phyloP scores from a whole-genome alignment of 176 grass and related monocot genomes.

The Triticum urartu region DNA sequence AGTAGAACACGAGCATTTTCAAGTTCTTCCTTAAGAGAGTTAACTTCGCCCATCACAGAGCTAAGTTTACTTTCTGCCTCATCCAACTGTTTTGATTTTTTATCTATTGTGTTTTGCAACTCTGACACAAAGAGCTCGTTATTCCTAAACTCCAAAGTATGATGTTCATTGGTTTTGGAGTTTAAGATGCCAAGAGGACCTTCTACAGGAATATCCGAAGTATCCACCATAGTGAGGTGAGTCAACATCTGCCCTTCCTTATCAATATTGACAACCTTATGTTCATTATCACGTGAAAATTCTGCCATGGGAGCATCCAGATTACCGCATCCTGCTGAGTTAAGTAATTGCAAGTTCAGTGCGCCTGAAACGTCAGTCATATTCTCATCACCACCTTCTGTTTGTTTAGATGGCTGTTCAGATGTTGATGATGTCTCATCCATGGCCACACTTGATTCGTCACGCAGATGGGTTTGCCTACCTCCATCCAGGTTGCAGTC shows the following conservation, averaged over 20 bases:
- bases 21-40: conserved; percentile 69
- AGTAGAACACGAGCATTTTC: conserved; percentile 66
- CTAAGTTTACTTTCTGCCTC: conserved; percentile 73
- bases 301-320: conserved; percentile 78
- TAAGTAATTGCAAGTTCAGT: conserved; percentile 54
- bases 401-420: conserved; percentile 60
- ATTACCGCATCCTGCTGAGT: conserved; percentile 45
- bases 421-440: conserved; percentile 88
- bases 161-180: conserved; percentile 39
- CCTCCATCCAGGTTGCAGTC: conserved; percentile 56
- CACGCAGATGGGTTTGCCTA: conserved; percentile 49
- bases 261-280: conserved; percentile 48
- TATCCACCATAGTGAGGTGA: conserved; percentile 35
- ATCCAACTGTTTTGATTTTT: conserved; percentile 69
- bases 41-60: conserved; percentile 51
- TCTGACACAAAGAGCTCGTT: conserved; percentile 52
- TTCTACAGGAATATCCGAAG: conserved; percentile 45
- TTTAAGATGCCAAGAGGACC: conserved; percentile 49
- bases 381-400: conserved; percentile 93
- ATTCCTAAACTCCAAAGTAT: conserved; percentile 46
- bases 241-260: conserved; percentile 50
- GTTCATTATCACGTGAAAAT: conserved; percentile 43
- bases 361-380: conserved; percentile 84
- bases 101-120: conserved; percentile 56
- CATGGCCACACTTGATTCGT: conserved; percentile 67